Evolutionary conservation across 306 rosid genomes (phyloP).

Genomic region (Lotus japonicus): DNA sequence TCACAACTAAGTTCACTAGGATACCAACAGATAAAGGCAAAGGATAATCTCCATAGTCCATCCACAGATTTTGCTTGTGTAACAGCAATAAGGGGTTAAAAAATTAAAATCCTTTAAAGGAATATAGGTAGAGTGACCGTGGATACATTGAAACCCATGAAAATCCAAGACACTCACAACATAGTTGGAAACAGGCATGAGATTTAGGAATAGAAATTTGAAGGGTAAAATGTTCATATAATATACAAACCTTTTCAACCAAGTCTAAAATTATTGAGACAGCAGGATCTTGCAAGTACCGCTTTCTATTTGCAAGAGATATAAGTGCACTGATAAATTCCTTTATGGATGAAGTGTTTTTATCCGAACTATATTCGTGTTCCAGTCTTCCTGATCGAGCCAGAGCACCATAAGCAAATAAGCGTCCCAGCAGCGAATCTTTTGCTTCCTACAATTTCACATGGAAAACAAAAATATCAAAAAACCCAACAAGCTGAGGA

Average conservation of each 20-base stretch:
- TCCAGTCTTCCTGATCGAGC: slow-evolving; percentile 73
- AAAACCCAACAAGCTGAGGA: slow-evolving; percentile 2
- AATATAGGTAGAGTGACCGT: background rate
- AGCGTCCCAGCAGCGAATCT: slow-evolving; percentile 83
- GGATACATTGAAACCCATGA: background rate
- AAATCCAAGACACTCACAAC: background rate
- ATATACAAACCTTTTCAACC: slow-evolving; percentile 59
- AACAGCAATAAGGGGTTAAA: background rate
- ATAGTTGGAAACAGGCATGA: background rate
- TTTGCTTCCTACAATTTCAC: slow-evolving; percentile 70
- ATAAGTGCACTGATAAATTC: slow-evolving; percentile 55
- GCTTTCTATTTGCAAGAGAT: slow-evolving; percentile 70
- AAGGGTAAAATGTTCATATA: background rate
- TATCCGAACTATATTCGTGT: slow-evolving; percentile 50
- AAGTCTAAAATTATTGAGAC: slow-evolving; percentile 63
- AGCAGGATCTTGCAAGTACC: slow-evolving; percentile 94
- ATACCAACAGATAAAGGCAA: background rate
- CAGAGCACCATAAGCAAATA: slow-evolving; percentile 91
- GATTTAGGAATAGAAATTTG: background rate
- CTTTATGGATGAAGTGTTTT: slow-evolving; percentile 42
- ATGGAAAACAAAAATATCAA: background rate
- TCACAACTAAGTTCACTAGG: background rate
- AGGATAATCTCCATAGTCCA: background rate
- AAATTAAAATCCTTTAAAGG: background rate
- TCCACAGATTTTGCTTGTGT: background rate